Conservation (phyloP, 768 basidiomycete species). For the Hygrophoropsis aurantiaca region DNA sequence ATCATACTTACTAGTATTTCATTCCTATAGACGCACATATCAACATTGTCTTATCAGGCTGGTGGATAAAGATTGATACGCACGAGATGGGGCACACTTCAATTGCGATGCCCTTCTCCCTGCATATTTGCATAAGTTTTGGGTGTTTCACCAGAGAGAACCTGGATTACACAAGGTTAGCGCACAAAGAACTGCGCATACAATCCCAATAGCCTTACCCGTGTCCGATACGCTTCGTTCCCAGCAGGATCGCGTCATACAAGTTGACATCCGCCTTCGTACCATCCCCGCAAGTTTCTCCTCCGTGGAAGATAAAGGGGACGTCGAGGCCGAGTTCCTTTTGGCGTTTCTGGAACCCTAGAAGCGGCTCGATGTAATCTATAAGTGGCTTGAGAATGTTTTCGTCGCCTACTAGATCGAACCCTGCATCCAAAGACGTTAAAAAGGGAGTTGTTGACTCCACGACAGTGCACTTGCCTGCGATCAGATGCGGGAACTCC, state of each 20-base stretch:
- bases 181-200: not conserved
- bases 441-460: constrained; percentile 1
- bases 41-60: no score
- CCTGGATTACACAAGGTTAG: constrained; percentile 29
- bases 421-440: constrained; percentile 45
- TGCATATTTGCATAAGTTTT: constrained; percentile 65
- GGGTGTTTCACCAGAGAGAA: constrained; percentile 81
- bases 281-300: constrained; percentile 80
- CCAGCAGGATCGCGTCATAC: constrained; percentile 77
- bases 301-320: constrained; percentile 79
- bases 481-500: constrained; percentile 71
- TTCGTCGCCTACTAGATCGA: constrained; percentile 81
- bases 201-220: constrained; percentile 43
- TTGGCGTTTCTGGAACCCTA: constrained; percentile 57
- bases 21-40: constrained; percentile 44
- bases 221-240: constrained; percentile 80
- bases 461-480: constrained; percentile 41
- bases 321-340: constrained; percentile 60
- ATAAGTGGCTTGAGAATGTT: constrained; percentile 58
- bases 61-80: constrained; percentile 30
- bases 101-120: constrained; percentile 59
- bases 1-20: constrained; percentile 59
- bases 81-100: constrained; percentile 85
- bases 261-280: constrained; percentile 67
- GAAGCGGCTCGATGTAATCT: constrained; percentile 60